These are phyloP conservation scores for Rhododendron griersonianum DNA, from an alignment of 148 eudicot genomes.

Conservation along the genomic window DNA sequence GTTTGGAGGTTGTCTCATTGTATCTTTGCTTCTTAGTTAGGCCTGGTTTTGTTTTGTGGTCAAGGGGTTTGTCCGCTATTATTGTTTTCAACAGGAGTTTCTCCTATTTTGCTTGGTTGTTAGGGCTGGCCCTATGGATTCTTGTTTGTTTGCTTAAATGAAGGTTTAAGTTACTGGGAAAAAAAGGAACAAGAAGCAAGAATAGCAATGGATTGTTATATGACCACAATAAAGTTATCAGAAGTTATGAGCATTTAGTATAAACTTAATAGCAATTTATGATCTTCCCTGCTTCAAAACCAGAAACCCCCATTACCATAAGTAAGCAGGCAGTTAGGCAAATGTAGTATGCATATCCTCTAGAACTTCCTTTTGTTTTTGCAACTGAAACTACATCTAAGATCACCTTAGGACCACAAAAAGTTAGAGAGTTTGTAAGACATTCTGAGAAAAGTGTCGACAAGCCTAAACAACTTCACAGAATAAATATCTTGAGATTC, in stretches of 20 bases:
- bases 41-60: neutral
- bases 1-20: neutral
- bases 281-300: neutral
- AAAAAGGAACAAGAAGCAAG: neutral
- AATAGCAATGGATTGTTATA: neutral
- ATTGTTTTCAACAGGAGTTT: neutral
- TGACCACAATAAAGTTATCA: neutral
- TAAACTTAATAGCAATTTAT: neutral
- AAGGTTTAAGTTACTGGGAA: neutral
- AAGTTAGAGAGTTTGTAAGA: neutral
- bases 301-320: neutral
- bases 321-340: neutral
- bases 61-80: neutral
- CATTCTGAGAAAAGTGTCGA: neutral
- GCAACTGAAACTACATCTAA: neutral
- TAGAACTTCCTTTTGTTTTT: neutral
- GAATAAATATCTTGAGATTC: neutral
- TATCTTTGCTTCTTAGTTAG: neutral
- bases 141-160: neutral
- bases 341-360: neutral
- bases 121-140: neutral
- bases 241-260: neutral
- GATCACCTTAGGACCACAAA: neutral
- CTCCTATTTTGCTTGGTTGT: neutral
- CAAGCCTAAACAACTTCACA: neutral